These are phyloP conservation scores for Carex cristatella DNA, from an alignment of 176 grass and related monocot genomes.

Conservation along the genomic window DNA sequence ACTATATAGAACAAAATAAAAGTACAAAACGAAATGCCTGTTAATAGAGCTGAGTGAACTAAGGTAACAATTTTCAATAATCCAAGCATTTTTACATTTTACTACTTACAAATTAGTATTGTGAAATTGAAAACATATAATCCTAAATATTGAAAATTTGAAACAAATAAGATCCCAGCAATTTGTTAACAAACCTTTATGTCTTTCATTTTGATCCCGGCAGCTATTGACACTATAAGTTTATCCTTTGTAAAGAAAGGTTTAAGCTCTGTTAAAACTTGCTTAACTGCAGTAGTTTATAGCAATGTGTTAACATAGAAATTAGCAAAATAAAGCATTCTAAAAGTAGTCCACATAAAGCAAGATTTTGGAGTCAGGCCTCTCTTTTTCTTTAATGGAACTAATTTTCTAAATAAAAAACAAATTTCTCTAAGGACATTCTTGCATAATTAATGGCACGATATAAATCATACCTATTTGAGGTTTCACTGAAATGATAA, in stretches of 20 bases:
- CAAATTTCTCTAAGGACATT: not conserved
- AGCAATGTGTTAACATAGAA: not conserved
- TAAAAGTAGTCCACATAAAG: not conserved
- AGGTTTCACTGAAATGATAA: slow-evolving; percentile 93
- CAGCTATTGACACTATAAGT: slow-evolving; percentile 91
- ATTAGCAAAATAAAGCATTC: not conserved
- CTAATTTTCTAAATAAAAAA: not conserved
- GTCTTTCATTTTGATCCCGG: slow-evolving; percentile 94
- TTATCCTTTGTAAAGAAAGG: slow-evolving; percentile 78
- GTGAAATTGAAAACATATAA: not conserved
- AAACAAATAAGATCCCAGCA: not conserved
- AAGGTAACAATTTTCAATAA: not conserved
- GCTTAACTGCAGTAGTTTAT: slow-evolving; percentile 54
- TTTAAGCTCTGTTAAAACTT: slow-evolving; percentile 72
- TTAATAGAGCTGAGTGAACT: not conserved
- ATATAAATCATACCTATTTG: slow-evolving; percentile 53
- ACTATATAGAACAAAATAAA: not conserved
- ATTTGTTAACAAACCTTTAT: slow-evolving; percentile 50
- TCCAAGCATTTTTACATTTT: not conserved
- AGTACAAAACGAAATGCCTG: not conserved
- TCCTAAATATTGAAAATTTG: not conserved
- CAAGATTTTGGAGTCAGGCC: not conserved
- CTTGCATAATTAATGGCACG: not conserved
- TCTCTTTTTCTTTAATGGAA: not conserved
- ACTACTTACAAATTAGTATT: not conserved